Evolutionary conservation across 192 early-diverging fungal species (phyloP).

Genomic region (Entophlyctis luteolus): DNA sequence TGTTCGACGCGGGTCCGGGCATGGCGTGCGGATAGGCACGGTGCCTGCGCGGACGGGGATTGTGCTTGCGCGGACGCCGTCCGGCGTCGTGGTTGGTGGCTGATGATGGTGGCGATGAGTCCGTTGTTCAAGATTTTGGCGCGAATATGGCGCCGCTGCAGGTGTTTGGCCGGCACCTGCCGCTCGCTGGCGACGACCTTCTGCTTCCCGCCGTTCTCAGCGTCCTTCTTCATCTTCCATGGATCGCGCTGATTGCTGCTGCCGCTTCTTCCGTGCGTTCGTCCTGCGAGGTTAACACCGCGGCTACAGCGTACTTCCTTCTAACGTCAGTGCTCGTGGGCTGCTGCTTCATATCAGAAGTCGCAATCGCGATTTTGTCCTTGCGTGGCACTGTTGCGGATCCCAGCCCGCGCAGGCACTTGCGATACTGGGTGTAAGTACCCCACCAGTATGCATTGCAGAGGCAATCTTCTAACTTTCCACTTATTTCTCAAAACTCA

Average conservation of each 20-base stretch:
- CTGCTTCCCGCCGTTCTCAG: conserved; percentile 16
- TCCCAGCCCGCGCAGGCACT: conserved; percentile 22
- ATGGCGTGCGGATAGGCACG: too few relatives aligned
- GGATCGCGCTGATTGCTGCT: conserved; percentile 2
- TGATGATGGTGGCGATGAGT: too few relatives aligned
- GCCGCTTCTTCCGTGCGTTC: not conserved
- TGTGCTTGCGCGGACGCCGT: too few relatives aligned
- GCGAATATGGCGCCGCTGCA: too few relatives aligned
- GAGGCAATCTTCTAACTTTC: not conserved
- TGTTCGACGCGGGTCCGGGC: too few relatives aligned
- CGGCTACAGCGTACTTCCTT: not conserved
- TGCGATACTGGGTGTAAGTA: conserved; percentile 25
- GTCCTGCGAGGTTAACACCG: not conserved
- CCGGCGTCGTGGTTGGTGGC: too few relatives aligned
- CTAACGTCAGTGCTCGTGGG: not conserved
- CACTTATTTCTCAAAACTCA: conserved; percentile 2
- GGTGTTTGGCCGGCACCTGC: too few relatives aligned
- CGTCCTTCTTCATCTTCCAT: not conserved
- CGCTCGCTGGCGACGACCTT: conserved; percentile 21
- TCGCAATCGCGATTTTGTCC: conserved; percentile 20
- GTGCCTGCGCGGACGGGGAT: too few relatives aligned
- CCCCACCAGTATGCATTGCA: not conserved
- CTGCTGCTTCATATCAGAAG: conserved; percentile 10
- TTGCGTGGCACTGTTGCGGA: conserved; percentile 36
- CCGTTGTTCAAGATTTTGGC: too few relatives aligned